phyloP scores from a whole-genome alignment of 352 stramenopile species.

The Phytophthora boehmeriae region DNA sequence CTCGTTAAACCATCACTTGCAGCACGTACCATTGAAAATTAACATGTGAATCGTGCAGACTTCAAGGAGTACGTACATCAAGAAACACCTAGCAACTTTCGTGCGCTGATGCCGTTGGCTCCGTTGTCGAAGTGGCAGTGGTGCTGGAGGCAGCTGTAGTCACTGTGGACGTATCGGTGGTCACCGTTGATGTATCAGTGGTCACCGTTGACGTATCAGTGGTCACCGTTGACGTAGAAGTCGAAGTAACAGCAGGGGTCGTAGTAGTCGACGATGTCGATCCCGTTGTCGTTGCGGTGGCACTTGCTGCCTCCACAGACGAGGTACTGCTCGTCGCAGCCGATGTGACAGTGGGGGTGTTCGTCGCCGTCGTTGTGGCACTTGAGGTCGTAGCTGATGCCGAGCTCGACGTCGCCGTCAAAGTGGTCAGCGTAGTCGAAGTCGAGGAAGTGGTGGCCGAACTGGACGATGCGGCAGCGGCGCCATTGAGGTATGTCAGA shows the following conservation, averaged over 20 bases:
- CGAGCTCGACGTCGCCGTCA: not conserved
- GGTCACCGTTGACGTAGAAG: too few relatives aligned
- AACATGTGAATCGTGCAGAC: too few relatives aligned
- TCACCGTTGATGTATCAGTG: not conserved
- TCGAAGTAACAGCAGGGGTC: not conserved
- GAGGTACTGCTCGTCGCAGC: not conserved
- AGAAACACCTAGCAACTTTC: not conserved
- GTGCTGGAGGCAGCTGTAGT: not conserved
- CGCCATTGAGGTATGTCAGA: constrained; percentile 21
- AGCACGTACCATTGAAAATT: too few relatives aligned
- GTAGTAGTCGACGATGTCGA: not conserved
- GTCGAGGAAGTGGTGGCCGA: constrained; percentile 18
- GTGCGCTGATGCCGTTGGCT: not conserved
- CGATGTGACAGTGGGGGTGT: not conserved
- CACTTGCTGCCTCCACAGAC: not conserved
- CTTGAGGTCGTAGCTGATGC: constrained; percentile 10
- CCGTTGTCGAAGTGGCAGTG: not conserved
- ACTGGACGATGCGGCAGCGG: constrained; percentile 20
- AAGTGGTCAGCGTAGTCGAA: constrained; percentile 3
- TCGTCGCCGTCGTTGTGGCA: not conserved
- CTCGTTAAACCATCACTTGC: too few relatives aligned
- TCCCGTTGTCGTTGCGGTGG: not conserved
- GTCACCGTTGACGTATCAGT: too few relatives aligned
- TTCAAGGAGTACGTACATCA: too few relatives aligned
- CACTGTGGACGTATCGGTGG: not conserved